Base-by-base conservation (phyloP, 2,329 filamentous ascomycete genomes). In the Curvularia spicifera region DNA sequence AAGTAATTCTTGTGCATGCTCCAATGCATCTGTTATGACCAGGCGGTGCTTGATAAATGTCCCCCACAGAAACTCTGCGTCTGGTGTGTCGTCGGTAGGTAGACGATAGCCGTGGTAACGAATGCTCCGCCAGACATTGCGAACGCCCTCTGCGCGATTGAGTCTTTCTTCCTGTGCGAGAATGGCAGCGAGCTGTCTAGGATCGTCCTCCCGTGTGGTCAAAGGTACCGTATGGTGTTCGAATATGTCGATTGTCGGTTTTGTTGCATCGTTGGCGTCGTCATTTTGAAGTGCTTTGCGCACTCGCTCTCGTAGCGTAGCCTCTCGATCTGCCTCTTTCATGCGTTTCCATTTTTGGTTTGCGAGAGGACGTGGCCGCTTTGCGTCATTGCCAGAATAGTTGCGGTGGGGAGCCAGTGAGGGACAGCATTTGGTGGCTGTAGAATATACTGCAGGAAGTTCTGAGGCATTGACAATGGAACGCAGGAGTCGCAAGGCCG, bases 51-150 rank as follows among this genome's bases (percentile, higher is more conserved):
- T 72, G 45, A 84, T 61, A 47, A 84, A 79, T 0, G 73, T 77
- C 0, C 69, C 68, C 83, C 83, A 85, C 6, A 85, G 59, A 12
- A 69, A 70, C 8, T 77, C 70, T 18, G 81, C 79, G 4, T 78
- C 63, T n/a, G 59, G 51, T 15, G 66, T 70, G 18, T 78, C 77
- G 12, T 65, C 60, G 2, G 67, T 73, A 13, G 82, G 81, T 10
- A 84, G 60, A 22, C 72, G 65, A 24, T 82, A 66, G 2, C 70
- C 65, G 24, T 76, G 70, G 12, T 64, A 50, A 64, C 71, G 70
- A 79, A 76, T 44, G 3, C 71, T 77, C 31, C 74, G 60, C 80
- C 81, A 85, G 5, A 83, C 74, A 6, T 75, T 71, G n/a, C 65
- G 46, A 5, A 81, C 73, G 10, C 82, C 83, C 20, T 67, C 53